Conservation (phyloP, 805 yeast species). For the Vanderwaltozyma tropicalis region DNA sequence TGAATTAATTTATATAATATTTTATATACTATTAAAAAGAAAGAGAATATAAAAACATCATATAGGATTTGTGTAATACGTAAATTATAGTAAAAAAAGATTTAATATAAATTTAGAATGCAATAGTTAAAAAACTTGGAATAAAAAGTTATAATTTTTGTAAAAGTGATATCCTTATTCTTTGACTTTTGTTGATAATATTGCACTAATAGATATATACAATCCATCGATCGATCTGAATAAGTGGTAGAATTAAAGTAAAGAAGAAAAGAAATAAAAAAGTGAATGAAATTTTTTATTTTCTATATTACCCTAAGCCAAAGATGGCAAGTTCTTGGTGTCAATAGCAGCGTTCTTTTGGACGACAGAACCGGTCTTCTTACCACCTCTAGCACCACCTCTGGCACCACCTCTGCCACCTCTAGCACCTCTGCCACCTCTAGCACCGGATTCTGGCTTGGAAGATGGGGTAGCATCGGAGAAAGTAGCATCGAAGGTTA, state of each 20-base stretch:
- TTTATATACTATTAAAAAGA: not conserved
- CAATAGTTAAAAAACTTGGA: conserved; percentile 4
- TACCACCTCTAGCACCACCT: conserved; percentile 78
- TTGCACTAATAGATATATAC: conserved; percentile 5
- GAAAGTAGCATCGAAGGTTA: conserved; percentile 67
- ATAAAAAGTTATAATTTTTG: conserved; percentile 3
- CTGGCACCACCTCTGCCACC: conserved; percentile 56
- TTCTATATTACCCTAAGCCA: conserved; percentile 30
- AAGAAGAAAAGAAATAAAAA: conserved; percentile 2
- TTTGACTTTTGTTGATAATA: conserved; percentile 3
- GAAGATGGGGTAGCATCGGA: conserved; percentile 40
- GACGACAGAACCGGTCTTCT: conserved; percentile 17
- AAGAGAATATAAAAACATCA: not conserved
- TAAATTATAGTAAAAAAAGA: conserved; percentile 3
- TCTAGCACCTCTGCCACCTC: conserved; percentile 27
- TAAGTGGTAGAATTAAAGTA: conserved; percentile 2
- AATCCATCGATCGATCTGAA: conserved; percentile 7
- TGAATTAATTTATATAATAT: too few species aligned
- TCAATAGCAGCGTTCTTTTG: conserved; percentile 33
- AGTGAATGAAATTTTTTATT: conserved; percentile 3
- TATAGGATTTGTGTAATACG: conserved; percentile 1
- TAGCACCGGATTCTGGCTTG: conserved; percentile 15
- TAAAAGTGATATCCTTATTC: conserved; percentile 4
- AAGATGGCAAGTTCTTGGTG: conserved; percentile 68
- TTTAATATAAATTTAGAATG: conserved; percentile 3